A percentile compares a stretch with the other conserved stretches of the same genome.
Conservation (phyloP, 768 basidiomycete genomes). For the Termitomyces sp. region DNA sequence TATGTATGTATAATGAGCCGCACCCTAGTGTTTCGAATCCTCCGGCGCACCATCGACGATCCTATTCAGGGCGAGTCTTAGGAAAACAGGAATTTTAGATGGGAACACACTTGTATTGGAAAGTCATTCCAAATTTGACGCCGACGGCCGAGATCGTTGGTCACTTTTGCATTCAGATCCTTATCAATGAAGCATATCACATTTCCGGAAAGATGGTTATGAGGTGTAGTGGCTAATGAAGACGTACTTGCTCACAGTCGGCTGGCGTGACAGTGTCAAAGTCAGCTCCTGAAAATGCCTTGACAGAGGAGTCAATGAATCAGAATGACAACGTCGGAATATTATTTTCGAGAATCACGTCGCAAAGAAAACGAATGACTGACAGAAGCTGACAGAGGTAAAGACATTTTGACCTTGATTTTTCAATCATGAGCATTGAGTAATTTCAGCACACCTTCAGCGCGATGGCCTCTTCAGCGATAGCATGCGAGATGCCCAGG, state of each 20-base stretch:
- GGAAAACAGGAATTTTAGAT: neutral
- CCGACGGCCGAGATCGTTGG: slow-evolving; percentile 51
- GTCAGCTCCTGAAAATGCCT: slow-evolving; percentile 83
- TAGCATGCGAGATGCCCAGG: slow-evolving; percentile 78
- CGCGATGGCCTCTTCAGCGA: slow-evolving; percentile 71
- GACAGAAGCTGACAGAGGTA: slow-evolving; percentile 31
- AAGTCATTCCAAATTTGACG: slow-evolving; percentile 58
- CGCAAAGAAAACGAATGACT: slow-evolving; percentile 79
- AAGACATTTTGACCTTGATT: neutral
- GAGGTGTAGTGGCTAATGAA: neutral
- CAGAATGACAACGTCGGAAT: neutral
- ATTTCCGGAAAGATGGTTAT: neutral
- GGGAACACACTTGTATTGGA: slow-evolving; percentile 65
- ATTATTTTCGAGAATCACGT: slow-evolving; percentile 46
- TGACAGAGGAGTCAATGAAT: neutral
- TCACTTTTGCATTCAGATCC: neutral
- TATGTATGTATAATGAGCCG: neutral
- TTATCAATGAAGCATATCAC: neutral
- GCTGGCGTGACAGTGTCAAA: slow-evolving; percentile 68
- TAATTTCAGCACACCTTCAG: slow-evolving; percentile 47
- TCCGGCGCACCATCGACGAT: slow-evolving; percentile 70
- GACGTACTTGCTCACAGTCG: slow-evolving; percentile 71
- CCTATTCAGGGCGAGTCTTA: slow-evolving; percentile 28
- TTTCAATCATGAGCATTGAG: neutral
- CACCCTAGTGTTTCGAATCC: slow-evolving; percentile 70